phyloP scores from a whole-genome alignment of 192 early-diverging fungal genomes.

The Backusella liffmaniae region DNA sequence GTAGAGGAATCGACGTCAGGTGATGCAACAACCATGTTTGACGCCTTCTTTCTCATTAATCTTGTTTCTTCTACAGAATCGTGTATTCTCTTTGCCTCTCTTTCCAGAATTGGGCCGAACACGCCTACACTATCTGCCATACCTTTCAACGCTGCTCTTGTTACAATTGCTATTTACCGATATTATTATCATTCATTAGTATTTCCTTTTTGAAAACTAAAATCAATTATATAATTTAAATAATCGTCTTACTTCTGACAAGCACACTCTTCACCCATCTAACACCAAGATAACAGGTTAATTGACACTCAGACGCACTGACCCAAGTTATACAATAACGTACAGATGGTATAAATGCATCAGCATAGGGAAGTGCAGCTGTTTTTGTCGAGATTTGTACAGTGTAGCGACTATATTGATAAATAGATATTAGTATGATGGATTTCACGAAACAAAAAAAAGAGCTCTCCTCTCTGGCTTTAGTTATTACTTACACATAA shows the following conservation, averaged over 20 bases:
- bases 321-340: slow-evolving; percentile 73
- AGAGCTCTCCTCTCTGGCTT: background rate
- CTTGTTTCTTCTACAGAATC: background rate
- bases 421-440: background rate
- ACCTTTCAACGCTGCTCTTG: slow-evolving; percentile 56
- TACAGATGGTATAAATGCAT: slow-evolving; percentile 38
- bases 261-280: slow-evolving; percentile 68
- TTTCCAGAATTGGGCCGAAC: slow-evolving; percentile 45
- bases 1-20: background rate
- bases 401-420: slow-evolving; percentile 43
- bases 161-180: slow-evolving; percentile 47
- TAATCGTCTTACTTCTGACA: slow-evolving; percentile 50
- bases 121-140: slow-evolving; percentile 53
- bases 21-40: background rate
- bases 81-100: slow-evolving; percentile 33
- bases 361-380: slow-evolving; percentile 41
- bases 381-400: slow-evolving; percentile 51
- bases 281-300: slow-evolving; percentile 60
- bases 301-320: slow-evolving; percentile 49
- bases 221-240: background rate
- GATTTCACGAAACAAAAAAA: background rate
- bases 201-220: background rate
- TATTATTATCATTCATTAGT: background rate
- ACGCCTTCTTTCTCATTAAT: background rate
- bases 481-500: slow-evolving; percentile 47